These are phyloP conservation scores for Trypanosoma vivax DNA, from an alignment of 208 protist genomes.

Conservation along the genomic window DNA sequence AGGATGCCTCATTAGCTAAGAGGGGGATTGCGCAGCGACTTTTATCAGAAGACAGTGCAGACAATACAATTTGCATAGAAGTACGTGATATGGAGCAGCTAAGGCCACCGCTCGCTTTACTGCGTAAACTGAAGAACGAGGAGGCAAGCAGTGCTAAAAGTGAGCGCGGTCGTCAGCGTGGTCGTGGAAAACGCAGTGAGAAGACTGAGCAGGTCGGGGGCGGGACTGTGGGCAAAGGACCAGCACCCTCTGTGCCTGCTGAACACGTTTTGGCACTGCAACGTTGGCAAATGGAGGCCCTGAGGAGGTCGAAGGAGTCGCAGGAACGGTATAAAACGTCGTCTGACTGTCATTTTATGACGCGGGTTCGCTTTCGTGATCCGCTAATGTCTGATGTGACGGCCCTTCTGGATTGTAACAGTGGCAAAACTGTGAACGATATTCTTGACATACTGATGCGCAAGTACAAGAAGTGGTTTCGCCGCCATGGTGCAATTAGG, in stretches of 20 bases:
- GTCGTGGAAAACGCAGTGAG: neutral
- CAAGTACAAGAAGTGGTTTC: conserved; percentile 3
- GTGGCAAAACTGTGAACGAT: conserved; percentile 42
- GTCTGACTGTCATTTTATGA: conserved; percentile 65
- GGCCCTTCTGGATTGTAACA: conserved; percentile 44
- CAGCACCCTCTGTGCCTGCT: conserved; percentile 22
- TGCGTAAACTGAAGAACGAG: neutral
- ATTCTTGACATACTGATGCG: conserved; percentile 42
- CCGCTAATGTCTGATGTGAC: conserved; percentile 43
- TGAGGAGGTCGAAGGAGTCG: conserved; percentile 24
- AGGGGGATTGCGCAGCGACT: conserved; percentile 41
- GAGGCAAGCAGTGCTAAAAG: neutral
- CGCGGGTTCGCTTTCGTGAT: conserved; percentile 59
- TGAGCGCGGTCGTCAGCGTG: neutral
- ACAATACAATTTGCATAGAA: conserved; percentile 66
- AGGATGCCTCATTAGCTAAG: neutral
- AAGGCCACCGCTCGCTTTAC: conserved; percentile 55
- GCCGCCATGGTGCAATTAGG: neutral
- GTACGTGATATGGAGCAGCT: conserved; percentile 81
- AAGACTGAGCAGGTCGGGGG: neutral
- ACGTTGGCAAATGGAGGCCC: conserved; percentile 46
- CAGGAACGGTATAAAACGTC: conserved; percentile 39
- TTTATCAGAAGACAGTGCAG: conserved; percentile 56
- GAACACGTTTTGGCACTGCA: conserved; percentile 57
- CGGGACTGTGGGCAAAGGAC: neutral